phyloP scores from a whole-genome alignment of 163 green algal species.

The Scenedesmus sp. region DNA sequence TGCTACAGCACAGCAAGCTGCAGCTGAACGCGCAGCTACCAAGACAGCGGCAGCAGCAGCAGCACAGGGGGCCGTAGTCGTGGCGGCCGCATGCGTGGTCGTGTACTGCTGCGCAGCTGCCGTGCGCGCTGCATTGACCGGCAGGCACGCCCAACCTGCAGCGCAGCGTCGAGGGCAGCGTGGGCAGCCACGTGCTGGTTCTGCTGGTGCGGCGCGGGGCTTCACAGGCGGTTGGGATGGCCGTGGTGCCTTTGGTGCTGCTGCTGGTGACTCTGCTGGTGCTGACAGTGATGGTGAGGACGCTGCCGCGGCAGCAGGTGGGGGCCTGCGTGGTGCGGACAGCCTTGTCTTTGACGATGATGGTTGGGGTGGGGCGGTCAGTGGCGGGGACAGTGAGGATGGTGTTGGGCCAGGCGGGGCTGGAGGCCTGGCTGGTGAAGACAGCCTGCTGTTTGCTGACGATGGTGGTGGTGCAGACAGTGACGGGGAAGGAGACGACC shows the following conservation, averaged over 20 bases:
- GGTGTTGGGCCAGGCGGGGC: too few species aligned
- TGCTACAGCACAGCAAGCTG: not conserved
- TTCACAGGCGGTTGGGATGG: not conserved
- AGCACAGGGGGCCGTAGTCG: not conserved
- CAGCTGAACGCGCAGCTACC: not conserved
- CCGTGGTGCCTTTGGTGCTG: not conserved
- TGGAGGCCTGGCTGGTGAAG: not conserved
- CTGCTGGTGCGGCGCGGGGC: not conserved
- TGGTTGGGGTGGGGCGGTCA: not conserved
- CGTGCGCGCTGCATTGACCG: not conserved
- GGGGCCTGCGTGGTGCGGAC: too few species aligned
- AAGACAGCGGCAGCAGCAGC: not conserved
- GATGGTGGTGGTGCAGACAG: not conserved
- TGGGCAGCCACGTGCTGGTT: not conserved
- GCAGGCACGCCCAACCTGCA: not conserved
- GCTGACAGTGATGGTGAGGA: not conserved
- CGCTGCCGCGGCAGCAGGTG: not conserved
- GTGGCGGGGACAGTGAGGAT: not conserved
- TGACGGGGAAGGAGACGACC: not conserved
- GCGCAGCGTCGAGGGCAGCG: not conserved
- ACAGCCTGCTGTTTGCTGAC: slow-evolving; percentile 1
- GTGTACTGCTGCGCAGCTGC: not conserved
- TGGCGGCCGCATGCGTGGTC: not conserved
- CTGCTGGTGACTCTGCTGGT: not conserved
- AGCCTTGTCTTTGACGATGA: too few species aligned